Conservation (phyloP, 805 yeast species). For the Tetrapisispora iriomotensis region DNA sequence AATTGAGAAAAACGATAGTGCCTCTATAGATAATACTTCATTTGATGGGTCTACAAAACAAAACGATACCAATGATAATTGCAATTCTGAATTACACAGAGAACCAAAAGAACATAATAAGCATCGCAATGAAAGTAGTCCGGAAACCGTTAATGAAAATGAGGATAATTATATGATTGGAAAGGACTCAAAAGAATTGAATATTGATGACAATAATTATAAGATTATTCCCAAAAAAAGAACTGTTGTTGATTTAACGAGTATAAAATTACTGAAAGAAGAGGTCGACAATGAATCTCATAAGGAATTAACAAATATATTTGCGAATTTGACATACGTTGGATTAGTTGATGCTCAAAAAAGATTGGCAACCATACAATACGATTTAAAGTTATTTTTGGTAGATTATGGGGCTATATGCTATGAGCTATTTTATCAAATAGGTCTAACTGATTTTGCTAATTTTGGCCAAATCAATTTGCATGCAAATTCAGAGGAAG, state of each 20-base stretch:
- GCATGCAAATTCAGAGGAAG: conserved; percentile 3
- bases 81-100: too few relatives aligned
- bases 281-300: conserved; percentile 40
- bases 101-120: too few relatives aligned
- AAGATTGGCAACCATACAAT: conserved; percentile 74
- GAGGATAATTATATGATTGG: not conserved
- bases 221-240: conserved; percentile 21
- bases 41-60: too few relatives aligned
- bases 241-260: conserved; percentile 41
- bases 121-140: too few relatives aligned
- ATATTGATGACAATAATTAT: conserved; percentile 5
- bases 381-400: conserved; percentile 64
- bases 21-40: too few relatives aligned
- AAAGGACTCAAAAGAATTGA: not conserved
- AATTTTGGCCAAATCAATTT: conserved; percentile 61
- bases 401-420: conserved; percentile 71
- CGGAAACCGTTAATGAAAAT: not conserved
- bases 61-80: too few relatives aligned
- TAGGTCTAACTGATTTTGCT: conserved; percentile 65
- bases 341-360: conserved; percentile 70
- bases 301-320: conserved; percentile 51
- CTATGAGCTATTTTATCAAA: conserved; percentile 68
- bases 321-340: conserved; percentile 61
- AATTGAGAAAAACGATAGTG: too few relatives aligned
- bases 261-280: conserved; percentile 47